Evolutionary conservation across 2,329 filamentous ascomycete genomes (phyloP).

Genomic region (Pseudogymnoascus sp.): DNA sequence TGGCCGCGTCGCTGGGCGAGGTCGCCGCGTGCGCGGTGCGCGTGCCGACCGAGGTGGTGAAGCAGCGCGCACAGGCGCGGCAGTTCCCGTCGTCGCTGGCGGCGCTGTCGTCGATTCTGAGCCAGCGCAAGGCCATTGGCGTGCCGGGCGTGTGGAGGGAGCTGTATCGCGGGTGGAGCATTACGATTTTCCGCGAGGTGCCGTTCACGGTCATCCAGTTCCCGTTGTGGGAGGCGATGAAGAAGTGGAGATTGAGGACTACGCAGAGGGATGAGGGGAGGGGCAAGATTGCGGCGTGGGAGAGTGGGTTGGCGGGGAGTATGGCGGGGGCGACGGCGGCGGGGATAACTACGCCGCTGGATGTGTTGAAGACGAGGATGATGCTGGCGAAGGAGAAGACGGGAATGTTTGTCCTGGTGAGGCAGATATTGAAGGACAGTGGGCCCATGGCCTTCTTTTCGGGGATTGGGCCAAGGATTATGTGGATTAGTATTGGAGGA

Average conservation of each 20-base stretch:
- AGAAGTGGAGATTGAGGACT: conserved; percentile 52
- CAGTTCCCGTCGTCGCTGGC: conserved; percentile 63
- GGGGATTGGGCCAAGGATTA: conserved; percentile 70
- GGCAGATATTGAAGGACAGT: conserved; percentile 53
- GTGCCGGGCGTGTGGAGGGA: conserved; percentile 62
- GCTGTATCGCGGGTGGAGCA: conserved; percentile 83
- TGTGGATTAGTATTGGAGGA: conserved; percentile 92
- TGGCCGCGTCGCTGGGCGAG: conserved; percentile 78
- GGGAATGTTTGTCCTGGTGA: conserved; percentile 50
- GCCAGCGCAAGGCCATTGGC: conserved; percentile 35
- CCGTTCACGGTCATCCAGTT: conserved; percentile 98
- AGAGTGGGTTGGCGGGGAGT: conserved; percentile 80
- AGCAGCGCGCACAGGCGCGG: conserved; percentile 88
- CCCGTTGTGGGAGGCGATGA: conserved; percentile 91
- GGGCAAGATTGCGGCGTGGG: conserved; percentile 54
- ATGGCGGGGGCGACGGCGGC: conserved; percentile 78
- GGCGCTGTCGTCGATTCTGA: conserved; percentile 63
- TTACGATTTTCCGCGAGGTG: conserved; percentile 91
- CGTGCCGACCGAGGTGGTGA: conserved; percentile 93
- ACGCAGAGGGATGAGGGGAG: conserved; percentile 27
- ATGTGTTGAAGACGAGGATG: conserved; percentile 93
- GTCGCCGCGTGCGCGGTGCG: conserved; percentile 85
- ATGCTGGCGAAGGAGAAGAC: conserved; percentile 74
- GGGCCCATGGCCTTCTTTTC: conserved; percentile 64
- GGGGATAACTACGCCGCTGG: conserved; percentile 80